Conservation (phyloP, 1,284 basidiomycete species). For the Porodaedalea pini region DNA sequence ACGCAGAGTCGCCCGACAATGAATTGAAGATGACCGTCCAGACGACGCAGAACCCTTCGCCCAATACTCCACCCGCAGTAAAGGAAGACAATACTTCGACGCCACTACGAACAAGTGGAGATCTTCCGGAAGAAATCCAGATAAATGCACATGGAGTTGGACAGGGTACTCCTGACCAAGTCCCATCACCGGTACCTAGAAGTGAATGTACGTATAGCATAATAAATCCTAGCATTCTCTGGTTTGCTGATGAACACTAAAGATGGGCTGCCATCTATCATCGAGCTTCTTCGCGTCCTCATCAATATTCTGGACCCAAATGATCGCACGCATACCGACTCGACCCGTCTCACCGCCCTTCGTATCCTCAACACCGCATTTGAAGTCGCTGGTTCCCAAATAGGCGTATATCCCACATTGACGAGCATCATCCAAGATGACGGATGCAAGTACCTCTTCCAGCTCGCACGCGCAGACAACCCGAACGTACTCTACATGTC, state of each 20-base stretch:
- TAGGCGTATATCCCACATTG: slow-evolving; percentile 75
- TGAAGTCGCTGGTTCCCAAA: slow-evolving; percentile 76
- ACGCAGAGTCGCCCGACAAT: slow-evolving; percentile 48
- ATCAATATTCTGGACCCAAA: slow-evolving; percentile 94
- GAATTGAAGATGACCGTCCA: slow-evolving; percentile 61
- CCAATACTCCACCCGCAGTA: background rate
- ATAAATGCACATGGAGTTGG: background rate
- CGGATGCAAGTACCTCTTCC: slow-evolving; percentile 95
- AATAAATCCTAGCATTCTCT: slow-evolving; percentile 6
- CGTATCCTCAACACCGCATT: slow-evolving; percentile 88
- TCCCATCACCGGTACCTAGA: background rate
- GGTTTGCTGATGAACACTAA: slow-evolving; percentile 21
- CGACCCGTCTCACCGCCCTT: slow-evolving; percentile 88
- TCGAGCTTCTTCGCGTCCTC: slow-evolving; percentile 91
- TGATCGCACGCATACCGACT: slow-evolving; percentile 94
- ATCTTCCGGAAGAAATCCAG: background rate
- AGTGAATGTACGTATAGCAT: slow-evolving; percentile 16
- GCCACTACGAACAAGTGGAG: background rate
- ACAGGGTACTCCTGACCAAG: background rate
- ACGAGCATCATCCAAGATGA: slow-evolving; percentile 76
- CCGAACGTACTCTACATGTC: slow-evolving; percentile 74
- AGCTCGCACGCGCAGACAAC: slow-evolving; percentile 89
- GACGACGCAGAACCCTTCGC: background rate
- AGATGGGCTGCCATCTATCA: slow-evolving; percentile 90
- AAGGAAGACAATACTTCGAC: background rate